phyloP scores from a whole-genome alignment of 768 basidiomycete species.

The Mycena sanguinolenta region DNA sequence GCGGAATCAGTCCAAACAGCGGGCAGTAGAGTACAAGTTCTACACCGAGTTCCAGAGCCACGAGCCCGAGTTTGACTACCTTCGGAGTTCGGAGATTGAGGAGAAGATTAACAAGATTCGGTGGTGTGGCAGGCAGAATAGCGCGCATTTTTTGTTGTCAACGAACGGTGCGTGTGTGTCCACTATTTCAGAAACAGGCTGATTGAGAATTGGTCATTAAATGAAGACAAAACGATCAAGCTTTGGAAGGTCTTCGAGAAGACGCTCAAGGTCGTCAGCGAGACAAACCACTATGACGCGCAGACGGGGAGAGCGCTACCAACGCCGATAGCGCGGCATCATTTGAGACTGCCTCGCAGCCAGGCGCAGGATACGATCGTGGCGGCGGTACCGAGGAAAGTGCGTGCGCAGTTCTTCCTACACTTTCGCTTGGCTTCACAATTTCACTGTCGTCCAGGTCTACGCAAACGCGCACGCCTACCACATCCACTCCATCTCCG shows the following conservation, averaged over 20 bases:
- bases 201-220: constrained; percentile 15
- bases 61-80: constrained; percentile 99
- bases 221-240: constrained; percentile 97
- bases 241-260: constrained; percentile 99
- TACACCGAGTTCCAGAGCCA: constrained; percentile 99
- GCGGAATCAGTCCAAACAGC: constrained; percentile 98
- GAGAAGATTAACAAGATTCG: constrained; percentile 99
- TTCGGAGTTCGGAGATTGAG: constrained; percentile 99
- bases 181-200: background rate
- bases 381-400: constrained; percentile 97
- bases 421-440: background rate
- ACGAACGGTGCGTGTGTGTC: constrained; percentile 83
- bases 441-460: background rate
- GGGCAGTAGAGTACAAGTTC: constrained; percentile 97
- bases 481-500: constrained; percentile 99
- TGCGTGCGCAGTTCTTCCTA: constrained; percentile 55
- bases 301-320: constrained; percentile 68
- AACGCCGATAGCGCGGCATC: constrained; percentile 66
- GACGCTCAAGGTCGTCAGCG: constrained; percentile 92
- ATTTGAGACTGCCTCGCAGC: constrained; percentile 91
- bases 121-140: constrained; percentile 98
- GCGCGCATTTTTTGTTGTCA: constrained; percentile 95
- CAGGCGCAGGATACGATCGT: constrained; percentile 96
- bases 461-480: constrained; percentile 99
- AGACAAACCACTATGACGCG: constrained; percentile 93